A percentile compares a stretch with the other conserved stretches of the same genome.
Conservation (phyloP, 208 protist genomes). For the Trypanosoma vivax region DNA sequence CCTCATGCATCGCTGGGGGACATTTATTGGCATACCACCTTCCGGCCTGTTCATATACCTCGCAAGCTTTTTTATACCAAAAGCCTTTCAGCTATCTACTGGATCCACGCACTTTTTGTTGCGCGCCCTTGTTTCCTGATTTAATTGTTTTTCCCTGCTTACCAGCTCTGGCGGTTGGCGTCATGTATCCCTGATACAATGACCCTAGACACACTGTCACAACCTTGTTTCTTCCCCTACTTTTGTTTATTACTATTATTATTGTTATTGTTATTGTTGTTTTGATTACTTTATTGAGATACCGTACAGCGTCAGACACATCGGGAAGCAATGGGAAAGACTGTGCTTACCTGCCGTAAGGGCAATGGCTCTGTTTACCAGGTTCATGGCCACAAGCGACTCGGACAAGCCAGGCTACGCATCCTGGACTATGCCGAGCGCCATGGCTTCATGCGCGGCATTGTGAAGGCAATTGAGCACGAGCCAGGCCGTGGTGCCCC, state of each 20-base stretch:
- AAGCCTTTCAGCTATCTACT: too few relatives aligned
- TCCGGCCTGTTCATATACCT: too few relatives aligned
- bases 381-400: constrained; percentile 93
- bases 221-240: background rate
- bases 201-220: too few relatives aligned
- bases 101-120: too few relatives aligned
- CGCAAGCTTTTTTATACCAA: too few relatives aligned
- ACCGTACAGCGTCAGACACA: too few relatives aligned
- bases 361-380: constrained; percentile 89
- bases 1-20: too few relatives aligned
- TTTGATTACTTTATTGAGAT: background rate
- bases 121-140: too few relatives aligned
- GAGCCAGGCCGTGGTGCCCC: constrained; percentile 99
- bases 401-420: constrained; percentile 94
- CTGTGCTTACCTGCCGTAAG: constrained; percentile 90
- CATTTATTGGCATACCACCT: too few relatives aligned
- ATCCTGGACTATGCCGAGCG: constrained; percentile 97
- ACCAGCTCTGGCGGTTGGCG: too few relatives aligned
- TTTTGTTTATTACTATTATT: background rate
- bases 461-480: constrained; percentile 97
- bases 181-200: too few relatives aligned
- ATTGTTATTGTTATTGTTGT: background rate
- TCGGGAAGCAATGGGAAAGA: constrained; percentile 77
- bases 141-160: too few relatives aligned
- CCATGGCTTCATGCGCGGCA: constrained; percentile 74